These are phyloP conservation scores for Malassezia vespertilionis DNA, from an alignment of 1,284 basidiomycete species.

Conservation along the genomic window DNA sequence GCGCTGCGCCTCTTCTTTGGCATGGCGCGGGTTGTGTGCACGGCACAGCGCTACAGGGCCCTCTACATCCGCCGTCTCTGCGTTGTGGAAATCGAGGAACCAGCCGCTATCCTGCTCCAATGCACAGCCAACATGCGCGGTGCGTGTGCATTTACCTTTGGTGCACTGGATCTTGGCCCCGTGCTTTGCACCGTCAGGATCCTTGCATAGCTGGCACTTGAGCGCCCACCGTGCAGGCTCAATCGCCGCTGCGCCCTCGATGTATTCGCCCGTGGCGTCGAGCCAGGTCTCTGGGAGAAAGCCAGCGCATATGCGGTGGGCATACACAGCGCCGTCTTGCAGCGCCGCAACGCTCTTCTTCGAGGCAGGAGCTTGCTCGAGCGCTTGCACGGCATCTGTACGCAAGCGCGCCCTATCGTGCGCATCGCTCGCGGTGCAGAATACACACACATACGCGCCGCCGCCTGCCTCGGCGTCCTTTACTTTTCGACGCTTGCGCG, in stretches of 20 bases:
- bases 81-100: slow-evolving; percentile 31
- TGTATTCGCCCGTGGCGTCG: slow-evolving; percentile 17
- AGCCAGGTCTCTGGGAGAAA: slow-evolving; percentile 44
- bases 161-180: slow-evolving; percentile 90
- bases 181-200: slow-evolving; percentile 60
- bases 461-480: not conserved
- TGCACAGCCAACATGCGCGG: slow-evolving; percentile 88
- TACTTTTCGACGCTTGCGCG: not conserved
- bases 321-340: slow-evolving; percentile 10
- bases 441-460: slow-evolving; percentile 33
- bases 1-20: slow-evolving; percentile 23
- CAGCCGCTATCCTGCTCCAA: slow-evolving; percentile 35
- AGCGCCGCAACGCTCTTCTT: not conserved
- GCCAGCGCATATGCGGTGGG: slow-evolving; percentile 42
- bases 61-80: slow-evolving; percentile 16
- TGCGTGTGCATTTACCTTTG: slow-evolving; percentile 80
- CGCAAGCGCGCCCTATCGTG: slow-evolving; percentile 27
- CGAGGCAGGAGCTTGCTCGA: not conserved
- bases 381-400: slow-evolving; percentile 7
- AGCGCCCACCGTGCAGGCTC: slow-evolving; percentile 35
- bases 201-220: slow-evolving; percentile 71
- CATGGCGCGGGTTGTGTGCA: slow-evolving; percentile 37
- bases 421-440: slow-evolving; percentile 42
- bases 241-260: slow-evolving; percentile 34
- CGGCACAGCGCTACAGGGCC: slow-evolving; percentile 42